A percentile compares a stretch with the other conserved stretches of the same genome.
Conservation (phyloP, 257 asterid species). For the Agastache rugosa region DNA sequence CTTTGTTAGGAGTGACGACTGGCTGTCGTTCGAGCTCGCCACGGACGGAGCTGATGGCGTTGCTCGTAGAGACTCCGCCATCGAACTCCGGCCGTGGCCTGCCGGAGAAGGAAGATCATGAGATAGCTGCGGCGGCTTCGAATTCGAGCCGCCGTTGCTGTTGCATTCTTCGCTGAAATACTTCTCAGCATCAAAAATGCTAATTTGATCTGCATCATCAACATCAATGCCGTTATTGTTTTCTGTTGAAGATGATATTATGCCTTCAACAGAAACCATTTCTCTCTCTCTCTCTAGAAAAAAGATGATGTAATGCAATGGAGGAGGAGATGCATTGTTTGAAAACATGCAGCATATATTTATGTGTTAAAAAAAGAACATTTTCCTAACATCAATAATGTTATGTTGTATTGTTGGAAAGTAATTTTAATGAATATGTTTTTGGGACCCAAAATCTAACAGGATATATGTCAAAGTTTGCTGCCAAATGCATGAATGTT, state of each 20-base stretch:
- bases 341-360: not conserved
- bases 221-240: not conserved
- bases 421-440: not conserved
- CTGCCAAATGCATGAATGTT: constrained; percentile 36
- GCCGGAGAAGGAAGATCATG: constrained; percentile 52
- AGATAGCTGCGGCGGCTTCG: not conserved
- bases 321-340: not conserved
- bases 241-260: constrained; percentile 31
- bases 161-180: constrained; percentile 57
- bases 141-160: constrained; percentile 3
- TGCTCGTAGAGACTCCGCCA: constrained; percentile 49
- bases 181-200: constrained; percentile 72
- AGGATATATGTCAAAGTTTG: not conserved
- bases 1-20: constrained; percentile 52
- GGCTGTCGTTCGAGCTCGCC: constrained; percentile 72
- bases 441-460: constrained; percentile 4
- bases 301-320: not conserved
- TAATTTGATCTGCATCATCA: constrained; percentile 55
- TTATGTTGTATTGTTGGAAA: constrained; percentile 2
- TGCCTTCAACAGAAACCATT: constrained; percentile 49
- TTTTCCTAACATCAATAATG: not conserved
- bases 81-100: constrained; percentile 45
- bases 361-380: not conserved
- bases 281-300: not conserved
- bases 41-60: constrained; percentile 71